phyloP scores from a whole-genome alignment of 148 eudicot species.

The Chenopodium quinoa region DNA sequence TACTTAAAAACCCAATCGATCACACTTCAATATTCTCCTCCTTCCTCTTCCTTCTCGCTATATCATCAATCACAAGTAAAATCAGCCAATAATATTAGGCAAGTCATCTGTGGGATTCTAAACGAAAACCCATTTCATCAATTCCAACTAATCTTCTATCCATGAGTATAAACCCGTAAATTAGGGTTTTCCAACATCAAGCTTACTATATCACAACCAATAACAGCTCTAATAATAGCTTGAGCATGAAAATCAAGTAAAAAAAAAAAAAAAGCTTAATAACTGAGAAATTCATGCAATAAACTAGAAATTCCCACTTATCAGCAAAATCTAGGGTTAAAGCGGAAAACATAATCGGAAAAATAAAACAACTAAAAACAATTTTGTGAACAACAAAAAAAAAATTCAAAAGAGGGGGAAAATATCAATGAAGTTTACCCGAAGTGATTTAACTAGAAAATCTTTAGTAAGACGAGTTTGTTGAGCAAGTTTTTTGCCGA shows the following conservation, averaged over 20 bases:
- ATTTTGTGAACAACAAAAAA: not conserved
- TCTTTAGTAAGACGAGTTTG: slow-evolving; percentile 64
- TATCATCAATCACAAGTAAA: too few species aligned
- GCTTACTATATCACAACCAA: not conserved
- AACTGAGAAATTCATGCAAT: not conserved
- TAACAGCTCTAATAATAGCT: not conserved
- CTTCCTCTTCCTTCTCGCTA: too few species aligned
- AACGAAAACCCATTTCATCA: not conserved
- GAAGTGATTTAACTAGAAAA: slow-evolving; percentile 57
- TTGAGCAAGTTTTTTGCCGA: slow-evolving; percentile 59
- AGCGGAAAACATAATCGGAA: not conserved
- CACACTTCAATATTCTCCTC: too few species aligned
- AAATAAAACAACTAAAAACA: not conserved
- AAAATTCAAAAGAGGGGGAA: not conserved
- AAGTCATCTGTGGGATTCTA: too few species aligned
- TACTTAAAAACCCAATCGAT: too few species aligned
- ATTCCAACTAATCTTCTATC: not conserved
- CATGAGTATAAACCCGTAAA: not conserved
- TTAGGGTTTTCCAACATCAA: not conserved
- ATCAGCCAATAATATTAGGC: too few species aligned
- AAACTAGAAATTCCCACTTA: not conserved
- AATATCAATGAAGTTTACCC: slow-evolving; percentile 30
- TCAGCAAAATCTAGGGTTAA: too few species aligned
- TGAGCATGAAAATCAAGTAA: not conserved
- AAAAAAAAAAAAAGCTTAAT: not conserved